phyloP scores from a whole-genome alignment of 176 grass and related monocot genomes.

The Avena eriantha region DNA sequence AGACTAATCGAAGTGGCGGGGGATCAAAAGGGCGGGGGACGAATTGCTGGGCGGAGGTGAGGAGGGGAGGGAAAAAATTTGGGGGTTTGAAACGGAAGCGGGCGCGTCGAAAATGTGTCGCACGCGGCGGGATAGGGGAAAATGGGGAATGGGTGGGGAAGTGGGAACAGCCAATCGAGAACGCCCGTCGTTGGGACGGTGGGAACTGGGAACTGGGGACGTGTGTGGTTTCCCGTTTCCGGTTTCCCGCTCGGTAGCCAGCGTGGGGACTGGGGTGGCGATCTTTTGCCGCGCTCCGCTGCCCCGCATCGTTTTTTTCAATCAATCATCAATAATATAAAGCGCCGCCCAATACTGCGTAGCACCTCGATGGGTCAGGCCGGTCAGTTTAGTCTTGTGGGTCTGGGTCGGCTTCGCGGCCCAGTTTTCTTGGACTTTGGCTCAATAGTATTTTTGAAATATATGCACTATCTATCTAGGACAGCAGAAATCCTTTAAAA shows the following conservation, averaged over 20 bases:
- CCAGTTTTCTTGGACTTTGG: too few relatives aligned
- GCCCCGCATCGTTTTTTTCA: background rate
- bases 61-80: conserved; percentile 25
- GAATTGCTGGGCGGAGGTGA: conserved; percentile 31
- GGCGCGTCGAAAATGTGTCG: conserved; percentile 34
- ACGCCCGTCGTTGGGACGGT: background rate
- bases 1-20: conserved; percentile 28
- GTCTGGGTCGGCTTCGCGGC: too few relatives aligned
- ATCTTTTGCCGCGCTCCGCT: conserved; percentile 14
- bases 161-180: background rate
- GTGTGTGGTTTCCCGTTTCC: conserved; percentile 24
- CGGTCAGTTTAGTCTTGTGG: too few relatives aligned
- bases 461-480: too few relatives aligned
- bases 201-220: background rate
- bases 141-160: background rate
- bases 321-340: background rate
- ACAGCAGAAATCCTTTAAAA: too few relatives aligned
- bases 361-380: too few relatives aligned
- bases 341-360: background rate
- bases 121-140: background rate
- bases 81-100: conserved; percentile 57
- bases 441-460: too few relatives aligned
- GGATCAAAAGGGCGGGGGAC: background rate
- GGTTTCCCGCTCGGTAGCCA: conserved; percentile 38
- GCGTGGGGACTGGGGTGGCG: background rate